Base-by-base conservation (phyloP, 306 rosid genomes). In the Medicago truncatula region DNA sequence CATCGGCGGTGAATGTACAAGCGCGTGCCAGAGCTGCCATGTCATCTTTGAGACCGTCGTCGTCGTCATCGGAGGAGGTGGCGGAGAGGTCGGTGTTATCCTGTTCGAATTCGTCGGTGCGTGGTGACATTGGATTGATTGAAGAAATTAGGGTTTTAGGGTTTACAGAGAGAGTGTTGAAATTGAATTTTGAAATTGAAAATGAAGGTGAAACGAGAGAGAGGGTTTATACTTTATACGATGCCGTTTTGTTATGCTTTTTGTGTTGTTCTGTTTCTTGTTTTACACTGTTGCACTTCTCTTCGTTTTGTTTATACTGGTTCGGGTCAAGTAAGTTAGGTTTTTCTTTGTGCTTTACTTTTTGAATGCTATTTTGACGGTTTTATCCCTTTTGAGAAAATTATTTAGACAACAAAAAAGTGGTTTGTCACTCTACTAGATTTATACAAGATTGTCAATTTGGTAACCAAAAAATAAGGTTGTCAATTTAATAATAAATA, bases 21-120 rank as follows among this genome's bases (percentile, higher is more conserved):
- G 96, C 97, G 67, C 88, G 84, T 6, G 87, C 50, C 15, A 93
- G 85, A 13, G 91, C 86, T 31, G 90, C 92, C 83, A 93, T 70
- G 82, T 93, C 98, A 66, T 88, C 88, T 43, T 88, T 78, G 61
- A 88, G 75, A 9, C 13, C 78, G 36, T 47, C 71, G 7, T 81
- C 90, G 28, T 79, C 92, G 16, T 74, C 91, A 17, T 86, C 89
- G 47, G 75, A 76, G 6, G 77, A 83, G 80, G 67, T 14, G 75
- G 65, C 56, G 23, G 80, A 76, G 21, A 80, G 69, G 23, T 21
- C 23, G 34, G 69, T 72, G 5, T 62, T 76, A 3, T 70, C 79
- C n/a, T 70, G 64, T 20, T 79, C 86, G 61, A 31, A 52, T 1
- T 71, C 79, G 0, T 80, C 86, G 49, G 76, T 28, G 65, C 58